Conservation (phyloP, 139 green algal species). For the Coccomyxa sp. region DNA sequence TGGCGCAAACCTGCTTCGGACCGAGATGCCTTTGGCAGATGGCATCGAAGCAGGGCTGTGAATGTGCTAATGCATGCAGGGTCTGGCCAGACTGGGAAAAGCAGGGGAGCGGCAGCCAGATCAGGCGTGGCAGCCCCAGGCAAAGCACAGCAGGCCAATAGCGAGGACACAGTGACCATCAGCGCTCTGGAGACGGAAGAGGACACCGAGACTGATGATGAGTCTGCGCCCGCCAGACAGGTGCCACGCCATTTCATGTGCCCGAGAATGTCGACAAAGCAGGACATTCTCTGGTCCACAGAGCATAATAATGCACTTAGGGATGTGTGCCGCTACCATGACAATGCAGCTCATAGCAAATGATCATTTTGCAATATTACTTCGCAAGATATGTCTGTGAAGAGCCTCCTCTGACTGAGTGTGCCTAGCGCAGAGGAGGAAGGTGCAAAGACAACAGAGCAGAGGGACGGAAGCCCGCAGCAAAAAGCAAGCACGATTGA, state of each 20-base stretch:
- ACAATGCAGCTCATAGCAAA: not conserved
- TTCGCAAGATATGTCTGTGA: no score
- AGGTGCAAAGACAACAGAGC: no score
- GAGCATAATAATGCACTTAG: not conserved
- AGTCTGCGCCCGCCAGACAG: not conserved
- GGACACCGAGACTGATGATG: slow-evolving; percentile 15
- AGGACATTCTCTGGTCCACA: not conserved
- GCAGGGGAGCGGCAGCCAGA: not conserved
- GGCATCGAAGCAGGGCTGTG: no score
- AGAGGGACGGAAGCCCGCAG: no score
- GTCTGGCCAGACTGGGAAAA: not conserved
- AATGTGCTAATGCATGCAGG: not conserved
- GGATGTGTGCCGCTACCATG: not conserved
- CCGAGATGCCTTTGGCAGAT: no score
- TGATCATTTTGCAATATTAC: no score
- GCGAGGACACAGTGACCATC: not conserved
- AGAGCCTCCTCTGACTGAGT: no score
- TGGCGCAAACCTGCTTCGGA: no score
- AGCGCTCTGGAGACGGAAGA: not conserved
- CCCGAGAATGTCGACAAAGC: not conserved
- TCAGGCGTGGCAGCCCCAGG: not conserved
- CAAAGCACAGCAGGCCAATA: not conserved
- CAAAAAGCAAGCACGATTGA: no score
- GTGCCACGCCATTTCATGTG: not conserved
- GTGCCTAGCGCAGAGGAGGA: no score